Percentiles rank a stretch among this genome's conserved stretches.
phyloP scores from a whole-genome alignment of 345 rosid genomes.

The Eutrema yunnanense region DNA sequence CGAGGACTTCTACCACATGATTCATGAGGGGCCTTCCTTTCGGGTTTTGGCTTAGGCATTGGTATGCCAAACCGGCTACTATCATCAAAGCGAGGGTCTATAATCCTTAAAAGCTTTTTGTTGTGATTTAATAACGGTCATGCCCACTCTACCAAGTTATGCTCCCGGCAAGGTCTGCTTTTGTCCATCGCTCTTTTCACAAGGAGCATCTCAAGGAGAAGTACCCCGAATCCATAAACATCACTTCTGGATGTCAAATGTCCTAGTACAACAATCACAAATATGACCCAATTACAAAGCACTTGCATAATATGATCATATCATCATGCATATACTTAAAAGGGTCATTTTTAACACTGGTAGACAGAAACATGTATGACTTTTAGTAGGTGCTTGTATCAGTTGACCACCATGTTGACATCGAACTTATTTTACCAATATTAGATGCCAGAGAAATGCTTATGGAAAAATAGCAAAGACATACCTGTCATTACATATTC shows the following conservation, averaged over 20 bases:
- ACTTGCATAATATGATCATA: background rate
- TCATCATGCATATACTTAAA: background rate
- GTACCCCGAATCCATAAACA: too few species aligned
- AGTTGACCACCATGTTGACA: background rate
- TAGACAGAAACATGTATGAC: background rate
- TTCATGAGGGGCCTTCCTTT: slow-evolving; percentile 43
- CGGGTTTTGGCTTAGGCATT: slow-evolving; percentile 94
- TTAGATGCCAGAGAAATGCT: background rate
- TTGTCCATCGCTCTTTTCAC: too few species aligned
- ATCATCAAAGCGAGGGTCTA: slow-evolving; percentile 74
- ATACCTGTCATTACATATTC: slow-evolving; percentile 95
- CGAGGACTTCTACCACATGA: slow-evolving; percentile 76
- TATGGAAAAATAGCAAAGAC: slow-evolving; percentile 17
- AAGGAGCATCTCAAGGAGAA: too few species aligned
- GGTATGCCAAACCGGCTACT: slow-evolving; percentile 72
- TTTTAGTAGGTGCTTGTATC: background rate
- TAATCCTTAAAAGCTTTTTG: too few species aligned
- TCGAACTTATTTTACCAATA: background rate
- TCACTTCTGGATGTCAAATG: too few species aligned
- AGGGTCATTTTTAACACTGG: background rate
- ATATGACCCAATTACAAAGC: background rate
- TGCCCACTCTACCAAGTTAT: too few species aligned
- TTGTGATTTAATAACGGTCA: too few species aligned
- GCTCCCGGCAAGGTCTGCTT: too few species aligned
- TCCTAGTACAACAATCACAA: too few species aligned